Evolutionary conservation across 208 protist species (phyloP), one percentile per base, ranked within the genome.

Genomic region (Leishmania gerbilli): DNA sequence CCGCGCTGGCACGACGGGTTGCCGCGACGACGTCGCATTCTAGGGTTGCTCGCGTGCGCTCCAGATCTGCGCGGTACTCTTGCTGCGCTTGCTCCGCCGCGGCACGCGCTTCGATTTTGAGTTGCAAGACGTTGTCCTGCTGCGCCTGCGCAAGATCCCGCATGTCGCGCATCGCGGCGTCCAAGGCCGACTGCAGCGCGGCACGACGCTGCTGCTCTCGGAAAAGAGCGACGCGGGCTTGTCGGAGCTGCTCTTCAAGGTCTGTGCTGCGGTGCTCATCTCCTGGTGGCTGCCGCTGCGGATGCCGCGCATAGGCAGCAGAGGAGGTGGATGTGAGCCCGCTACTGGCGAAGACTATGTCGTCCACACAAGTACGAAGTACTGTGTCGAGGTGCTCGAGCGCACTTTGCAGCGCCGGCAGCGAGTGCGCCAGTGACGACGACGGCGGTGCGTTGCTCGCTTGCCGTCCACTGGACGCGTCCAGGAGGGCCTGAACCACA

Each of bases 351-450:
- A 85, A 51, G 8, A 79, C 82, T 0, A 77, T 9, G 65, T 78
- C 82, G 60, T 82, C 74, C 42, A 81, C 77, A 49, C 77, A 82
- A 8, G 68, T 56, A 7, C 80, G n/a, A 21, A 85, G 71, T 1
- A 71, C 45, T 11, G 24, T 17, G 27, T 81, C 74, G 11, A 85
- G 40, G 74, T 76, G 58, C 65, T 56, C 64, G 9, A 71, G 53
- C 0, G 74, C 62, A 24, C 65, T 47, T 8, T 31, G 62, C 49
- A 85, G 72, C 42, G 45, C 27, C 15, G 17, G 47, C 37, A 85
- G 77, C 51, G 11, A 9, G 11, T 19, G 34, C 0, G 2, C 53
- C 49, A 64, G 21, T 34, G 55, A 65, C 19, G 56, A 67, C 40
- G 56, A 51, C 42, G 17, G 2, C 0, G 65, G 34, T 19, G 49